A percentile compares a stretch with the other conserved stretches of the same genome.
These are phyloP conservation scores for Plasmodium adleri DNA, from an alignment of 169 alveolate genomes.

Conservation along the genomic window DNA sequence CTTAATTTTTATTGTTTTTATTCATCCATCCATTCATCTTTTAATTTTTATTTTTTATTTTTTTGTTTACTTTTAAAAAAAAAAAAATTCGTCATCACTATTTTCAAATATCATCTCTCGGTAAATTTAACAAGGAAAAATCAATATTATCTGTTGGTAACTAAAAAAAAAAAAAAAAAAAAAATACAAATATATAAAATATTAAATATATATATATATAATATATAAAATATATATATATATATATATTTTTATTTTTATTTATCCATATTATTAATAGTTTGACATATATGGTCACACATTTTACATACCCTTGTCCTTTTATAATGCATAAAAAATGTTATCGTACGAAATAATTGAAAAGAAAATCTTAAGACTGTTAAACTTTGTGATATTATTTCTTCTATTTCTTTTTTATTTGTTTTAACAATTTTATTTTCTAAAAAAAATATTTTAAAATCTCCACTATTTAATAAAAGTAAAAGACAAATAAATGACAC, in stretches of 20 bases:
- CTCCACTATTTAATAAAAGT: slow-evolving; percentile 63
- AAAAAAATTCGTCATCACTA: background rate
- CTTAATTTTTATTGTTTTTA: background rate
- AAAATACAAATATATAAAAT: background rate
- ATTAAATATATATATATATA: background rate
- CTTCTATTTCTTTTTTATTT: slow-evolving; percentile 59
- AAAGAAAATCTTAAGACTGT: slow-evolving; percentile 58
- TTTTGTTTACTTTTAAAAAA: background rate
- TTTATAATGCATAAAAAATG: slow-evolving; percentile 62
- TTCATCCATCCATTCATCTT: background rate
- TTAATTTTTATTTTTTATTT: background rate
- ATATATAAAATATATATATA: background rate
- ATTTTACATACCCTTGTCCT: slow-evolving; percentile 29
- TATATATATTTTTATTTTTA: background rate
- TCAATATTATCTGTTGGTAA: slow-evolving; percentile 62
- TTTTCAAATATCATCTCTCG: slow-evolving; percentile 33
- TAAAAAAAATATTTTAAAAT: slow-evolving; percentile 40
- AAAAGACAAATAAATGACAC: slow-evolving; percentile 47
- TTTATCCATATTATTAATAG: background rate
- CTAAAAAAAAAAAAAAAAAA: slow-evolving; percentile 10
- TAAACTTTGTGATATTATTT: slow-evolving; percentile 59
- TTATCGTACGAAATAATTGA: slow-evolving; percentile 61
- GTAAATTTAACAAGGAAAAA: slow-evolving; percentile 47
- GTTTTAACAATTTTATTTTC: slow-evolving; percentile 25
- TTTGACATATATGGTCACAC: background rate